These are phyloP conservation scores for Vigna reflexopilosa DNA, from an alignment of 306 rosid genomes.

Conservation along the genomic window DNA sequence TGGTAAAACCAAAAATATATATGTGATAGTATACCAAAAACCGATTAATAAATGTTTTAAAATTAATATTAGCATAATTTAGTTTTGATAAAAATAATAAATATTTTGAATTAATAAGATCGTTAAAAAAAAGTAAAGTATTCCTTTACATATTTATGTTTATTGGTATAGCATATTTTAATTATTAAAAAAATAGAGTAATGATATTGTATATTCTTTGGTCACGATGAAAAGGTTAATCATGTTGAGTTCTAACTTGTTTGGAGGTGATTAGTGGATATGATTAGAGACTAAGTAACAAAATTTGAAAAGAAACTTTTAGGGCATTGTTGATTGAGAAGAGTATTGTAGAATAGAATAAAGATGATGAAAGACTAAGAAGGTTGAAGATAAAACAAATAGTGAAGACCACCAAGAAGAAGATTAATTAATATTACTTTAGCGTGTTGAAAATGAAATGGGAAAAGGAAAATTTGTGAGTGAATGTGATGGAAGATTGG, in stretches of 20 bases:
- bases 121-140: too few relatives aligned
- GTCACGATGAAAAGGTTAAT: slow-evolving; percentile 43
- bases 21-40: too few relatives aligned
- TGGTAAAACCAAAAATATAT: too few relatives aligned
- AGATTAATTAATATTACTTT: background rate
- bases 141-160: background rate
- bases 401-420: background rate
- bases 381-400: slow-evolving; percentile 43
- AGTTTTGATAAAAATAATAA: too few relatives aligned
- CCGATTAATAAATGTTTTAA: too few relatives aligned
- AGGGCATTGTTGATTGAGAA: slow-evolving; percentile 2
- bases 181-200: background rate
- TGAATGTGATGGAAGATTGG: slow-evolving; percentile 2
- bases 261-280: slow-evolving; percentile 17
- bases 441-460: slow-evolving; percentile 34
- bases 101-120: too few relatives aligned
- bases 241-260: slow-evolving; percentile 50
- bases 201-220: background rate
- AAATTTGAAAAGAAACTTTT: slow-evolving; percentile 35
- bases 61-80: too few relatives aligned
- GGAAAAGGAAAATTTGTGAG: background rate
- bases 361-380: slow-evolving; percentile 13
- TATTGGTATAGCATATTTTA: background rate
- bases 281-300: slow-evolving; percentile 4
- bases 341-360: background rate